These are phyloP conservation scores for Pinus taeda DNA, from an alignment of 75 land plant species.

Conservation along the genomic window DNA sequence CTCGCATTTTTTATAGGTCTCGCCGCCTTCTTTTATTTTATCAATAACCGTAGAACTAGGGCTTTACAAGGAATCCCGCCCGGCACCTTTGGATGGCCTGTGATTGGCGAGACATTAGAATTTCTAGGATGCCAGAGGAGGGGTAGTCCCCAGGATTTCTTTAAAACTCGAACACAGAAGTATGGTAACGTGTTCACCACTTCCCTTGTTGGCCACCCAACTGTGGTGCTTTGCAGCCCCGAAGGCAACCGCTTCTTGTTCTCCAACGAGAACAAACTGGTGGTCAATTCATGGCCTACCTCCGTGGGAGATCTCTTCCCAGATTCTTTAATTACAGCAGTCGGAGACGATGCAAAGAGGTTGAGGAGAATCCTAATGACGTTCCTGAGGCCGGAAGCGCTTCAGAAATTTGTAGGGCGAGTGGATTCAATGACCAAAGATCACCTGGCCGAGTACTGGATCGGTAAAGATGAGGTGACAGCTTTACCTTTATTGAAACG, in stretches of 20 bases:
- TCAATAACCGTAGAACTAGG: too few species aligned
- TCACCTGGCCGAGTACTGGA: neutral
- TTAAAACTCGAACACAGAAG: conserved; percentile 12
- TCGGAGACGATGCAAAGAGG: conserved; percentile 8
- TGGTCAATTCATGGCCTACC: conserved; percentile 38
- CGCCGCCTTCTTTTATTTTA: too few species aligned
- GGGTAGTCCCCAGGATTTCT: neutral
- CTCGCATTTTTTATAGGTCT: too few species aligned
- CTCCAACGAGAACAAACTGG: conserved; percentile 46
- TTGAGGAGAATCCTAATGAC: conserved; percentile 11
- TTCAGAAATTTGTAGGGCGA: conserved; percentile 11
- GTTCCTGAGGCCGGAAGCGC: conserved; percentile 22
- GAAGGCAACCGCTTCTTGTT: conserved; percentile 52
- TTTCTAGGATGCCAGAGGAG: neutral
- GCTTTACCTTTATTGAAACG: conserved; percentile 19
- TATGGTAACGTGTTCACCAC: conserved; percentile 36
- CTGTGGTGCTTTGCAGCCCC: conserved; percentile 24
- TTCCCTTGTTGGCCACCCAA: conserved; percentile 16
- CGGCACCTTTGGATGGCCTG: neutral
- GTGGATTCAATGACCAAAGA: neutral
- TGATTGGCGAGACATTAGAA: neutral
- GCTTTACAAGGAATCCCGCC: neutral
- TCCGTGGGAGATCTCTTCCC: conserved; percentile 12
- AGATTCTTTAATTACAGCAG: neutral
- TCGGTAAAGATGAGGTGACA: neutral